Evolutionary conservation across 2,329 filamentous ascomycete genomes (phyloP), one percentile per base, ranked within the genome.

Genomic region (Colletotrichum sansevieriae): DNA sequence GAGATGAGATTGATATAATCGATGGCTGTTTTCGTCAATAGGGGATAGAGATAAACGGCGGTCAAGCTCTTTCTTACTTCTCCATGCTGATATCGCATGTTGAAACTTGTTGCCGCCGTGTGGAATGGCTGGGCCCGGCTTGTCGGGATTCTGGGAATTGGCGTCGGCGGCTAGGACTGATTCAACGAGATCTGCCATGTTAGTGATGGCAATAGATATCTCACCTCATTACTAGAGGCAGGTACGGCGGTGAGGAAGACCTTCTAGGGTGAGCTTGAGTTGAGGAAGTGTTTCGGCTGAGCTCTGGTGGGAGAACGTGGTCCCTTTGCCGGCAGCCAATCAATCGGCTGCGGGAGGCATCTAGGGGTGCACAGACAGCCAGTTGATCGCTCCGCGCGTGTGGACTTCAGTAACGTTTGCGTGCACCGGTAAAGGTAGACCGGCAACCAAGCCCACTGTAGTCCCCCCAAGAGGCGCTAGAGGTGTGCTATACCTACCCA

Each of bases 21-120:
- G 79, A 99, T 93, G 75, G 90, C 95, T 97, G 75, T 58, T 76
- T 72, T 76, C 72, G 68, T 71, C 18, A 69, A 70, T 68, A 68
- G 66, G 39, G 63, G 43, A 51, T 41, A 54, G 64, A 62, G 25
- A 55, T 22, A 51, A 37, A 18, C 39, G 12, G 33, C 15, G 15
- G 2, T n/a, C 10, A 47, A 84, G 68, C 22, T 37, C 22, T 15
- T 37, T 15, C 68, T 62, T 88, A 97, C 95, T 95, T 84, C 96
- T 91, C 96, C 96, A 99, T 78, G 95, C 93, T 71, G 94, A 93
- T 74, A 99, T 97, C 65, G 96, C 96, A 78, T 91, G 92, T 80
- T 99, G 96, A 79, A 99, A 99, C 81, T 97, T 98, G 84, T 97
- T 98, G 74, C 91, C 90, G 41, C 87, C 88, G 56, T 90, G 88